Evolutionary conservation across 305 asterid species (phyloP).

Genomic region (Andrographis paniculata): DNA sequence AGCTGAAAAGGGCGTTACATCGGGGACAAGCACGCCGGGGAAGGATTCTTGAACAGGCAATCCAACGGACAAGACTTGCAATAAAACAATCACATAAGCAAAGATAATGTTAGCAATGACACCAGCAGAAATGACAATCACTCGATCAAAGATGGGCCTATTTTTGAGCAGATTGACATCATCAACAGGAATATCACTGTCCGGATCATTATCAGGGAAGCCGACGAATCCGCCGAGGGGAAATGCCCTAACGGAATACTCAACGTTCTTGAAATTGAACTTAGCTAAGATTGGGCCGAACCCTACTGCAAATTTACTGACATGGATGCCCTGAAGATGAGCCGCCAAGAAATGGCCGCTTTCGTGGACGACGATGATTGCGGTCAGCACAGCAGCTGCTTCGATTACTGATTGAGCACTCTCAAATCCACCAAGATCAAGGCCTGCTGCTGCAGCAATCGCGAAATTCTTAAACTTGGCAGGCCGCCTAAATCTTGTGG

Average conservation of each 20-base stretch:
- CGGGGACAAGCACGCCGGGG: conserved; percentile 94
- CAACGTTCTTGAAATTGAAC: conserved; percentile 73
- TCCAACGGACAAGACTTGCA: conserved; percentile 80
- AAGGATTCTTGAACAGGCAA: conserved; percentile 96
- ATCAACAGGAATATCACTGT: conserved; percentile 87
- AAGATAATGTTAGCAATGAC: conserved; percentile 81
- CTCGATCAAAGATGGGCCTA: conserved; percentile 79
- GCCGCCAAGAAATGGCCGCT: conserved; percentile 93
- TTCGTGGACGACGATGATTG: conserved; percentile 85
- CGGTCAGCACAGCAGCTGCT: conserved; percentile 78
- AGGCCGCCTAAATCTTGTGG: conserved; percentile 18
- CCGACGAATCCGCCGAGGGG: conserved; percentile 98
- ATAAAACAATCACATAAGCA: conserved; percentile 65
- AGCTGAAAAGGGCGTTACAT: conserved; percentile 85
- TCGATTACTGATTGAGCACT: conserved; percentile 73
- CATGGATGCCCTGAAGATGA: conserved; percentile 87
- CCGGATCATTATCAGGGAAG: conserved; percentile 96
- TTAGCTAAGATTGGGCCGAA: conserved; percentile 97
- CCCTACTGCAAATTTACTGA: conserved; percentile 93
- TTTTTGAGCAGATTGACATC: conserved; percentile 78
- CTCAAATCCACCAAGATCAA: conserved; percentile 62
- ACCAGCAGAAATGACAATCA: conserved; percentile 90
- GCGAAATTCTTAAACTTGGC: conserved; percentile 38
- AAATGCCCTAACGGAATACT: conserved; percentile 85
- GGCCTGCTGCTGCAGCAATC: conserved; percentile 45